Percentiles rank a stretch among this genome's conserved stretches.
Evolutionary conservation across 1,139 yeast species (phyloP).

Genomic region (Lodderomyces metapsilosis): DNA sequence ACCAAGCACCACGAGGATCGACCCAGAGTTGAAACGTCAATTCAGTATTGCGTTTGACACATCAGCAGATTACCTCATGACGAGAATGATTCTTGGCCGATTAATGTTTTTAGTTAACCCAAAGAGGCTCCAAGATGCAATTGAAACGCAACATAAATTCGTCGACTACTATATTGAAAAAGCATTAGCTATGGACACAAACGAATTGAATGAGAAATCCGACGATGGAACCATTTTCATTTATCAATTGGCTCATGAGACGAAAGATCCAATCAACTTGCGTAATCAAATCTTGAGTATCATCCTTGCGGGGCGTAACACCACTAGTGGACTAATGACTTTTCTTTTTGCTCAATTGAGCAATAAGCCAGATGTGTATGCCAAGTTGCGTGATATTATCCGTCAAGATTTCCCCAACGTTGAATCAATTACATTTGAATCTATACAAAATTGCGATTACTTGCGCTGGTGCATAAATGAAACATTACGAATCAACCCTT

Average conservation of each 20-base stretch:
- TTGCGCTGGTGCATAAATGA: slow-evolving; percentile 49
- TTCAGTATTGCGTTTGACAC: slow-evolving; percentile 17
- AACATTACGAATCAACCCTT: slow-evolving; percentile 50
- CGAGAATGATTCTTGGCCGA: slow-evolving; percentile 25
- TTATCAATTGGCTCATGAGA: slow-evolving; percentile 28
- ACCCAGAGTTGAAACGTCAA: slow-evolving; percentile 6
- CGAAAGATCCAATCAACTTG: slow-evolving; percentile 25
- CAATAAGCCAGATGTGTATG: slow-evolving; percentile 22
- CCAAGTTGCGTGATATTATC: slow-evolving; percentile 22
- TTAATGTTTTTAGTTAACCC: slow-evolving; percentile 25
- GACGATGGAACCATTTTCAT: slow-evolving; percentile 23
- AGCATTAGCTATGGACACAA: slow-evolving; percentile 25
- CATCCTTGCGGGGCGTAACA: slow-evolving; percentile 34
- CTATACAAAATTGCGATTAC: slow-evolving; percentile 44
- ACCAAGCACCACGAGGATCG: slow-evolving; percentile 5
- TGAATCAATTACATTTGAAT: slow-evolving; percentile 41
- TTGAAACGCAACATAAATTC: slow-evolving; percentile 25
- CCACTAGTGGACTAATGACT: slow-evolving; percentile 31
- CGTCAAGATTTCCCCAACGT: slow-evolving; percentile 22
- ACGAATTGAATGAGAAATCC: slow-evolving; percentile 21
- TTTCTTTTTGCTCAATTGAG: slow-evolving; percentile 27
- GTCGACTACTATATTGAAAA: slow-evolving; percentile 24
- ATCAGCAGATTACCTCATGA: slow-evolving; percentile 23
- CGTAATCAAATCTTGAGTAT: slow-evolving; percentile 31
- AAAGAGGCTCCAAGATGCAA: slow-evolving; percentile 18